Evolutionary conservation across 1,139 yeast genomes (phyloP).

Genomic region (Geotrichum candidum): DNA sequence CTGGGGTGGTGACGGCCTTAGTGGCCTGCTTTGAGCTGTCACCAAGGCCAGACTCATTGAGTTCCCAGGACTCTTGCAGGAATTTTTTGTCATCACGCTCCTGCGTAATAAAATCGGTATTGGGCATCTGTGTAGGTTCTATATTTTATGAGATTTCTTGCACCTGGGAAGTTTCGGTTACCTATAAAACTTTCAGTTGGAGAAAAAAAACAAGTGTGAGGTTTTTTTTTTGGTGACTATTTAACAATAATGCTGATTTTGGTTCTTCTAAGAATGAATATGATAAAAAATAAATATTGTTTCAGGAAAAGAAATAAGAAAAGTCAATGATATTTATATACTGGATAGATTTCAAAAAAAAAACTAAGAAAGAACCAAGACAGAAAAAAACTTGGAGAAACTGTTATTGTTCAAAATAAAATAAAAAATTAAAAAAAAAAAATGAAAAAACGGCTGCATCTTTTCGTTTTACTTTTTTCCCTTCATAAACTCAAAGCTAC

Average conservation of each 20-base stretch:
- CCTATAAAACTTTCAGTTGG: neutral
- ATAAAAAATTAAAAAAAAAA: neutral
- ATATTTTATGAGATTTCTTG: neutral
- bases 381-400: neutral
- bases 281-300: neutral
- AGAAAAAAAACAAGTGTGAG: neutral
- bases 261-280: too few relatives aligned
- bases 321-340: neutral
- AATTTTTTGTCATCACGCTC: neutral
- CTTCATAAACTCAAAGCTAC: neutral
- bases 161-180: neutral
- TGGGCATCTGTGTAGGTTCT: neutral
- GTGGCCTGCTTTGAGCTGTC: neutral
- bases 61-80: conserved; percentile 3
- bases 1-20: neutral
- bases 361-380: neutral
- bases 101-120: neutral
- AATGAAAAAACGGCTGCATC: too few relatives aligned
- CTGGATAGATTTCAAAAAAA: neutral
- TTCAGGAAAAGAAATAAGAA: neutral
- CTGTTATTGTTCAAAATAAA: neutral
- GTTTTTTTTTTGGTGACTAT: too few relatives aligned
- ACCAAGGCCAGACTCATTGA: neutral
- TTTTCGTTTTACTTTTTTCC: neutral
- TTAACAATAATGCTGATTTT: neutral